phyloP scores from a whole-genome alignment of 768 basidiomycete species.

The Boletus subcaerulescens region DNA sequence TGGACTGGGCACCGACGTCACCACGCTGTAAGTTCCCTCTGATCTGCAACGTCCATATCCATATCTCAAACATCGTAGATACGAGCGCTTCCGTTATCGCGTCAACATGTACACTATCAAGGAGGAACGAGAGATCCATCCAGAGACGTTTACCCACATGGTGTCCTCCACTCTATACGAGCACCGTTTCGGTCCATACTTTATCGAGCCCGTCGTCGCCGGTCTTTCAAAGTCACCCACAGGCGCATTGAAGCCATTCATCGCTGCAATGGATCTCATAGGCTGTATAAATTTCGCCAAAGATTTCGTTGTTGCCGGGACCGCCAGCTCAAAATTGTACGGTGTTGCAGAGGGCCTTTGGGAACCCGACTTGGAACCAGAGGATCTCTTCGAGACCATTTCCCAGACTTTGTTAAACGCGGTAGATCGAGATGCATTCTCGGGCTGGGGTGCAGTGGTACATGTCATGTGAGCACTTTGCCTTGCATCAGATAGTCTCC shows the following conservation, averaged over 20 bases:
- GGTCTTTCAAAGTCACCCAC: constrained; percentile 75
- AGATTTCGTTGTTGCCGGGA: constrained; percentile 96
- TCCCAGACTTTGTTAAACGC: constrained; percentile 94
- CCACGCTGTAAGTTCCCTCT: constrained; percentile 66
- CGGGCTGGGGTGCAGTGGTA: constrained; percentile 95
- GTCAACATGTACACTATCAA: constrained; percentile 99
- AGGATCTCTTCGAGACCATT: constrained; percentile 98
- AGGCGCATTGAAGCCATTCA: constrained; percentile 82
- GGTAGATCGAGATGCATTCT: constrained; percentile 93
- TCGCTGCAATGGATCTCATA: constrained; percentile 92
- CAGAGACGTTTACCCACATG: constrained; percentile 93
- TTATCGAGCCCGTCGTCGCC: constrained; percentile 94
- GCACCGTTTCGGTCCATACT: constrained; percentile 93
- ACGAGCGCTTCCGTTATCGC: constrained; percentile 87
- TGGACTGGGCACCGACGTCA: constrained; percentile 91
- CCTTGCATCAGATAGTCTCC: constrained; percentile 4
- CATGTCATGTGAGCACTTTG: constrained; percentile 79
- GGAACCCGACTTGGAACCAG: constrained; percentile 95
- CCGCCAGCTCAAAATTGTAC: constrained; percentile 87
- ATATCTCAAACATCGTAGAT: constrained; percentile 42
- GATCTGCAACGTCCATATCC: not conserved
- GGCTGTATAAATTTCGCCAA: constrained; percentile 92
- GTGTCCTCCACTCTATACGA: constrained; percentile 96
- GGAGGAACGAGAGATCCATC: constrained; percentile 95
- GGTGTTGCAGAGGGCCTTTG: constrained; percentile 98